Base-by-base conservation (phyloP, 257 asterid genomes). In the Pogostemon cablin region DNA sequence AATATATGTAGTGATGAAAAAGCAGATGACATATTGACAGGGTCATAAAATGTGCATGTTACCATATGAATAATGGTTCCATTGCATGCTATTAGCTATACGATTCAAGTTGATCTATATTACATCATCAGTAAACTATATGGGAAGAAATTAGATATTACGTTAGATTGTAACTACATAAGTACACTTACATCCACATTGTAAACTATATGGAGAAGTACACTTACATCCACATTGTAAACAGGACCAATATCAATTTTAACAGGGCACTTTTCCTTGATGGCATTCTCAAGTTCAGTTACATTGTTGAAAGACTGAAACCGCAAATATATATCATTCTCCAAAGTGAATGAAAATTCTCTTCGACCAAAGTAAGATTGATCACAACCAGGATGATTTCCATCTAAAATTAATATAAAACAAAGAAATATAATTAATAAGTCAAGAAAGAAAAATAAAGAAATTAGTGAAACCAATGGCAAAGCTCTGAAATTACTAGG, bases 361-460 rank as follows among this genome's bases (percentile, higher is more conserved):
- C 98, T 87, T 35, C 96, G 78, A 9, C 96, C 96, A 62, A 86
- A 85, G 80, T 87, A 93, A 69, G 98, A 93, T 20, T 78, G 84
- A 72, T 88, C 97, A 79, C 98, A 93, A 4, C 98, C 98, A 42
- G 97, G 97, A 79, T 93, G 97, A 69, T 85, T 93, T 72, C 97
- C 96, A 78, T 93, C 97, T 93, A 77, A 20, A 67, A 58, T 43
- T 4, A 17, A 41, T 66, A n/a, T 48, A 32, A 56, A 74, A 72
- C 49, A 61, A 71, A 79, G 48, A 68, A 9, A 55, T 5, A 58
- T 3, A 71, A 48, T 50, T 57, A 76, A 56, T 41, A 40, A 63
- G 25, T 17, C 50, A 56, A 52, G 59, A 49, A 25, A 56, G 32
- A 61, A 43, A 5, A 54, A 77, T 64, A 66, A 40, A 32, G 43